phyloP scores from a whole-genome alignment of 192 early-diverging fungal species.

The Mortierella alpina region DNA sequence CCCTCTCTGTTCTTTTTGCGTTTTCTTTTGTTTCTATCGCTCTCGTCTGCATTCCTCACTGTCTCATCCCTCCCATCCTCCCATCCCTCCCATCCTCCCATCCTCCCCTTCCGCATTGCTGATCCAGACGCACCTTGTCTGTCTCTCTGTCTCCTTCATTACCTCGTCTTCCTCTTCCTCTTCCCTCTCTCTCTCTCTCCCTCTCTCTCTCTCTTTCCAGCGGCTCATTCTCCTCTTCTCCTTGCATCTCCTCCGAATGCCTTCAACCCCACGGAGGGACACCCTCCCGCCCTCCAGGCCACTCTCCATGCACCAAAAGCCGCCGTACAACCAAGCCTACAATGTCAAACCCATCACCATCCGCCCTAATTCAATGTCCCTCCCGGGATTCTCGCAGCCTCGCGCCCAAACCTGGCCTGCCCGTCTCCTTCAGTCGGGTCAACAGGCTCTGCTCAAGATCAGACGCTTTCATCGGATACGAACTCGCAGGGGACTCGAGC shows the following conservation, averaged over 20 bases:
- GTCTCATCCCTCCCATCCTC: not conserved
- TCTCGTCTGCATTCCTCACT: not conserved
- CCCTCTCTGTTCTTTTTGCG: not conserved
- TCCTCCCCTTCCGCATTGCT: constrained; percentile 2
- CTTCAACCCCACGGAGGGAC: not conserved
- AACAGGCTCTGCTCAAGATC: constrained; percentile 21
- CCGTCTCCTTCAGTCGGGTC: constrained; percentile 13
- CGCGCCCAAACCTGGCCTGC: constrained; percentile 7
- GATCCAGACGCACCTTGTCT: not conserved
- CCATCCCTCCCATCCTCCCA: not conserved
- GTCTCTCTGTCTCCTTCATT: not conserved
- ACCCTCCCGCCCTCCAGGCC: constrained; percentile 16
- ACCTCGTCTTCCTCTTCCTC: not conserved
- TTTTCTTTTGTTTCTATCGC: not conserved
- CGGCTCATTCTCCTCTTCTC: not conserved
- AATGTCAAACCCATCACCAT: constrained; percentile 52
- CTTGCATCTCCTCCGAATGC: not conserved
- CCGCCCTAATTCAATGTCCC: constrained; percentile 31
- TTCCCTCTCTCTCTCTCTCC: not conserved
- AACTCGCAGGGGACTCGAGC: constrained; percentile 33
- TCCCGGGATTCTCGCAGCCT: constrained; percentile 32
- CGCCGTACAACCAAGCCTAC: constrained; percentile 17
- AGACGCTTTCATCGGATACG: constrained; percentile 43
- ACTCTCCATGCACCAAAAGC: constrained; percentile 25
- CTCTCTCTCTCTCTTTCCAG: not conserved